phyloP scores from a whole-genome alignment of 768 basidiomycete species.

The Tylopilus vinaceipallidus region DNA sequence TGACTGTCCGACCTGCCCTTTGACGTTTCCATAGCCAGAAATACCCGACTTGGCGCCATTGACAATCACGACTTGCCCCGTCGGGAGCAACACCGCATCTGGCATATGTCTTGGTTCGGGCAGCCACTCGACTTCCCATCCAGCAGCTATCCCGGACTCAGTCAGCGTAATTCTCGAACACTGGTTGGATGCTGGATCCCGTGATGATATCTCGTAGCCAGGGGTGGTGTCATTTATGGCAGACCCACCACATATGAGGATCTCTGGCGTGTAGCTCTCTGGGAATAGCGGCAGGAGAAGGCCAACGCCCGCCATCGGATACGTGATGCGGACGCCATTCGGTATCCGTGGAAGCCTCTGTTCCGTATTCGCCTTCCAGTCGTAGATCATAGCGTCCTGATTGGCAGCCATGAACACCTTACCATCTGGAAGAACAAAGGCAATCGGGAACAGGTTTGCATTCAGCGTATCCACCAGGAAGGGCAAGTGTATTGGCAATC shows the following conservation, averaged over 20 bases:
- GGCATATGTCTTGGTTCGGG: conserved; percentile 74
- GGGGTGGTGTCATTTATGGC: conserved; percentile 57
- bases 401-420: conserved; percentile 76
- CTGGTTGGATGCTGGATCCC: conserved; percentile 69
- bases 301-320: conserved; percentile 77
- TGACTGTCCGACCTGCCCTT: conserved; percentile 64
- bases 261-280: conserved; percentile 62
- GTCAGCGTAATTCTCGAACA: conserved; percentile 70
- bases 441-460: conserved; percentile 82
- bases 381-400: conserved; percentile 74
- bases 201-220: conserved; percentile 64
- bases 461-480: conserved; percentile 73
- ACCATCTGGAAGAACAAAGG: conserved; percentile 68
- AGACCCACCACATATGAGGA: conserved; percentile 80
- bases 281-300: conserved; percentile 71
- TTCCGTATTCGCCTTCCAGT: conserved; percentile 67
- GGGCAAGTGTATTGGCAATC: conserved; percentile 58
- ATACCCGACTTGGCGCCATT: conserved; percentile 76
- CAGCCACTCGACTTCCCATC: conserved; percentile 78
- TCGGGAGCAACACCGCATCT: conserved; percentile 79
- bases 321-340: conserved; percentile 77
- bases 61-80: conserved; percentile 68
- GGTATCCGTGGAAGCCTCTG: conserved; percentile 63
- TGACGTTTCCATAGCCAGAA: conserved; percentile 76
- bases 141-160: conserved; percentile 57